Evolutionary conservation across 2,329 filamentous ascomycete species (phyloP).

Genomic region (Pseudohalonectria lignicola): DNA sequence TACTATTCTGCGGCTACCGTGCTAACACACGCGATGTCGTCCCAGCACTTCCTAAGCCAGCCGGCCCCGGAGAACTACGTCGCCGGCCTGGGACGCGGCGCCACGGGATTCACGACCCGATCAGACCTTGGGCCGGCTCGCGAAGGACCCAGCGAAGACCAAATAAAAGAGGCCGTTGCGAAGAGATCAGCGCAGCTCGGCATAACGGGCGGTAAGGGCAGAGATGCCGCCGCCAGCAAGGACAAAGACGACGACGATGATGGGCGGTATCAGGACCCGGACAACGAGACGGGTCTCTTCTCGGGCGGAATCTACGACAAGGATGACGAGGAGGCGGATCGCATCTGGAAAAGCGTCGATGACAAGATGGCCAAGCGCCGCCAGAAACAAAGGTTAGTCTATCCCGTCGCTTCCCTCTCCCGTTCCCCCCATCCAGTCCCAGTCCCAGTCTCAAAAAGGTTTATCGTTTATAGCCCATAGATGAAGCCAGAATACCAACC

Average conservation of each 20-base stretch:
- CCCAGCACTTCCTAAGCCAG: slow-evolving; percentile 74
- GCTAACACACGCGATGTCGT: too few species aligned
- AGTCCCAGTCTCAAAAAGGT: slow-evolving; percentile 27
- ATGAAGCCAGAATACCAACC: slow-evolving; percentile 70
- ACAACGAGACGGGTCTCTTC: slow-evolving; percentile 93
- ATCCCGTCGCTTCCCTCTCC: slow-evolving; percentile 11
- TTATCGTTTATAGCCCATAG: slow-evolving; percentile 47
- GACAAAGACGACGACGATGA: slow-evolving; percentile 56
- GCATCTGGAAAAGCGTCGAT: slow-evolving; percentile 91
- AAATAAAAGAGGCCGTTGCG: slow-evolving; percentile 94
- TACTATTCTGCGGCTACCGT: too few species aligned
- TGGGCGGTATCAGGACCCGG: slow-evolving; percentile 84
- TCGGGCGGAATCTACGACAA: slow-evolving; percentile 93
- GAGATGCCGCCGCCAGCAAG: slow-evolving; percentile 58
- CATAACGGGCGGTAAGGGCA: slow-evolving; percentile 34
- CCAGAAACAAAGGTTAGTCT: slow-evolving; percentile 79
- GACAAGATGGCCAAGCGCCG: slow-evolving; percentile 92
- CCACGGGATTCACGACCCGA: slow-evolving; percentile 94
- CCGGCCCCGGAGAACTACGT: slow-evolving; percentile 82
- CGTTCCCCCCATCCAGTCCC: slow-evolving; percentile 9
- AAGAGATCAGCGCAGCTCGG: slow-evolving; percentile 86
- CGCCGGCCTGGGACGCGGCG: slow-evolving; percentile 91
- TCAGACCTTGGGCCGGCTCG: slow-evolving; percentile 92
- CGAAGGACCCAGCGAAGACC: slow-evolving; percentile 94
- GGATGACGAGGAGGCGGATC: slow-evolving; percentile 94